phyloP scores from a whole-genome alignment of 2,329 filamentous ascomycete species.

The Ophiocordyceps camponoti-floridani region DNA sequence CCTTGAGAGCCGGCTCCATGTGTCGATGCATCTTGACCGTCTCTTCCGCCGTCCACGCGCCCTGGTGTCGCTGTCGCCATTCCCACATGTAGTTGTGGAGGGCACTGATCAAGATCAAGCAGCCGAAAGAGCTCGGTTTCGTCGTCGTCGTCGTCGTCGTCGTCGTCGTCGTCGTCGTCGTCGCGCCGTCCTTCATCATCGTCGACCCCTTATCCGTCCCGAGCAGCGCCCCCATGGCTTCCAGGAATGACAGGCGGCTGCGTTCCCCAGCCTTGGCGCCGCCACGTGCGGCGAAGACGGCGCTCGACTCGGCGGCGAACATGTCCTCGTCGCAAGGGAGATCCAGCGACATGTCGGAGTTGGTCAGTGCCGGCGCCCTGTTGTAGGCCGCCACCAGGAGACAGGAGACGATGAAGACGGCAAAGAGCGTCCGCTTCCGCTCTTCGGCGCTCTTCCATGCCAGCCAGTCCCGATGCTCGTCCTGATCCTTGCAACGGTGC shows the following conservation, averaged over 20 bases:
- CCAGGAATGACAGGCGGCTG: constrained; percentile 61
- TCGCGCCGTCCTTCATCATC: constrained; percentile 23
- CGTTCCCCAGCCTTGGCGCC: constrained; percentile 51
- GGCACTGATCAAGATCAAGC: constrained; percentile 79
- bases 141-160: constrained; percentile 42
- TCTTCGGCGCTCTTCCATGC: constrained; percentile 81
- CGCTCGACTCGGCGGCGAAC: constrained; percentile 67
- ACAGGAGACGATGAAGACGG: constrained; percentile 82
- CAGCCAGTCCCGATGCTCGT: constrained; percentile 50
- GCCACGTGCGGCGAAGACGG: constrained; percentile 63
- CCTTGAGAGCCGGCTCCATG: constrained; percentile 82
- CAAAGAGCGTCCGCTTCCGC: constrained; percentile 80
- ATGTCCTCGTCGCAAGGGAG: constrained; percentile 87
- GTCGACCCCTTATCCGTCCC: constrained; percentile 52
- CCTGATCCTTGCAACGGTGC: constrained; percentile 26
- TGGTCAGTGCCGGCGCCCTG: constrained; percentile 75
- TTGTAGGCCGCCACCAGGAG: constrained; percentile 86
- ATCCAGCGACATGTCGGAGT: constrained; percentile 81
- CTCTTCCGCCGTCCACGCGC: constrained; percentile 79
- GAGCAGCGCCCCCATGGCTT: constrained; percentile 63
- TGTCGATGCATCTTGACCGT: constrained; percentile 92
- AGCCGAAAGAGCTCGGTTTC: constrained; percentile 79
- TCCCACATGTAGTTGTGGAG: constrained; percentile 99
- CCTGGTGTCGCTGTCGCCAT: constrained; percentile 76
- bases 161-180: constrained; percentile 21